A percentile compares a stretch with the other conserved stretches of the same genome.
Evolutionary conservation across 2,329 filamentous ascomycete genomes (phyloP).

Genomic region (Tolypocladium amazonense): DNA sequence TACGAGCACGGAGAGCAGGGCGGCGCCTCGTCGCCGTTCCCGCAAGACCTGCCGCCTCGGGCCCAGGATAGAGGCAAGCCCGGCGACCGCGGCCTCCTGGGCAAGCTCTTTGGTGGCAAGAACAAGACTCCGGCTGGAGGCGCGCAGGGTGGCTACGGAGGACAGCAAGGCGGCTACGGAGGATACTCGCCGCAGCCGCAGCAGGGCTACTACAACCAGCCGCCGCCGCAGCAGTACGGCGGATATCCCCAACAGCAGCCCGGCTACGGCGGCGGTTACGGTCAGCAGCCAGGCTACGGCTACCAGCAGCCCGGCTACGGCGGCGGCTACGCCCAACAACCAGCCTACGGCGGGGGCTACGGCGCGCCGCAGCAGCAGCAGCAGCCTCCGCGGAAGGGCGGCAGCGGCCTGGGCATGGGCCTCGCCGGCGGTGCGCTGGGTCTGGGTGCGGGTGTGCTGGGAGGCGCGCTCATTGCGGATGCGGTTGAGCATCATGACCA

Average conservation of each 20-base stretch:
- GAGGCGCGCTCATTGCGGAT: constrained; percentile 61
- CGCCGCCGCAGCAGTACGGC: constrained; percentile 14
- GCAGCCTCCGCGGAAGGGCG: constrained; percentile 29
- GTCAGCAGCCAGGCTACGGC: constrained; percentile 9
- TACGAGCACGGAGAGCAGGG: constrained; percentile 11
- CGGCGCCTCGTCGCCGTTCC: constrained; percentile 15
- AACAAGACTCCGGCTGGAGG: constrained; percentile 11
- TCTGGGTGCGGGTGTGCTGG: constrained; percentile 70
- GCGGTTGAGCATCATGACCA: constrained; percentile 54
- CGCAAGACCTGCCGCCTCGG: constrained; percentile 32
- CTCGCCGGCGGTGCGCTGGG: constrained; percentile 66
- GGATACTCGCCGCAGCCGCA: constrained; percentile 7
- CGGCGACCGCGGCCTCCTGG: constrained; percentile 32
- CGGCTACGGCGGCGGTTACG: constrained; percentile 2
- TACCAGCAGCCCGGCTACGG: constrained; percentile 16
- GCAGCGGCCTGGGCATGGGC: constrained; percentile 40
- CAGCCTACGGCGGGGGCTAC: constrained; percentile 2
- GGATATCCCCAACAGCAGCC: constrained; percentile 2
- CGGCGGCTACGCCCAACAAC: constrained; percentile 18
- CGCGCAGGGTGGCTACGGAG: constrained; percentile 15
- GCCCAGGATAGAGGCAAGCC: constrained; percentile 22
- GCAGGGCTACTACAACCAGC: constrained; percentile 15
- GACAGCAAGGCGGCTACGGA: constrained; percentile 14
- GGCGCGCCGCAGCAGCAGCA: constrained; percentile 1
- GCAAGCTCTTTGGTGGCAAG: constrained; percentile 39